These are phyloP conservation scores for Lipomyces orientalis DNA, from an alignment of 805 yeast genomes.

Conservation along the genomic window DNA sequence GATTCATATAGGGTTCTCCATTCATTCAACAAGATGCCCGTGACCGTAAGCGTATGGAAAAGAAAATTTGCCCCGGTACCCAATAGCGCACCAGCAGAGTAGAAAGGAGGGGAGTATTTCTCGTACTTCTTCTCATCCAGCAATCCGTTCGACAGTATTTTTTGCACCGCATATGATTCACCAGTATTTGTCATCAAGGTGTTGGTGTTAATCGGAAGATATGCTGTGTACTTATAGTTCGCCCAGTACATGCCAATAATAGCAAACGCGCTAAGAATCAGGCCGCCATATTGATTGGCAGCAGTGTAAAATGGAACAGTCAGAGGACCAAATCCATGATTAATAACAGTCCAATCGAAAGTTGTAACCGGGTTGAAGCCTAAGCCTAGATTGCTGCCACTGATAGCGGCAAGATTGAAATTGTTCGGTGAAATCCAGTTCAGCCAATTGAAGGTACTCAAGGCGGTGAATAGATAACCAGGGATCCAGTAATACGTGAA, in stretches of 20 bases:
- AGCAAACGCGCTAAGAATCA: slow-evolving; percentile 56
- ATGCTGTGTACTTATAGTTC: slow-evolving; percentile 53
- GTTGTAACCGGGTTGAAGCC: slow-evolving; percentile 49
- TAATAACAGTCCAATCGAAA: slow-evolving; percentile 64
- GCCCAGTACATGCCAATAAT: slow-evolving; percentile 60
- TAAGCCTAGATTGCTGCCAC: slow-evolving; percentile 63
- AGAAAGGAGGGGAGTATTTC: slow-evolving; percentile 65
- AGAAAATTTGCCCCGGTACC: slow-evolving; percentile 59
- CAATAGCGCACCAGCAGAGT: slow-evolving; percentile 57
- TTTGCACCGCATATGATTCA: slow-evolving; percentile 54
- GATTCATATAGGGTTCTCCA: slow-evolving; percentile 18
- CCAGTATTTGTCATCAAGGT: slow-evolving; percentile 44
- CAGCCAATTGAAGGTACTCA: slow-evolving; percentile 63
- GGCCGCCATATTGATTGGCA: slow-evolving; percentile 48
- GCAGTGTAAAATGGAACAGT: slow-evolving; percentile 51
- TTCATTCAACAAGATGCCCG: slow-evolving; percentile 55
- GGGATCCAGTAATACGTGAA: slow-evolving; percentile 65
- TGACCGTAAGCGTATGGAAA: slow-evolving; percentile 57
- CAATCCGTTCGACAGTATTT: slow-evolving; percentile 51
- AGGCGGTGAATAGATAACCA: slow-evolving; percentile 62
- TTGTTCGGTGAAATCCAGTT: slow-evolving; percentile 66
- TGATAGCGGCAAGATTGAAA: slow-evolving; percentile 64
- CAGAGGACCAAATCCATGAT: slow-evolving; percentile 46
- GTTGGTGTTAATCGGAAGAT: slow-evolving; percentile 55
- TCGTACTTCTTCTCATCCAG: slow-evolving; percentile 57